These are phyloP conservation scores for Aquanectria penicillioides DNA, from an alignment of 2,329 filamentous ascomycete genomes.

Conservation along the genomic window DNA sequence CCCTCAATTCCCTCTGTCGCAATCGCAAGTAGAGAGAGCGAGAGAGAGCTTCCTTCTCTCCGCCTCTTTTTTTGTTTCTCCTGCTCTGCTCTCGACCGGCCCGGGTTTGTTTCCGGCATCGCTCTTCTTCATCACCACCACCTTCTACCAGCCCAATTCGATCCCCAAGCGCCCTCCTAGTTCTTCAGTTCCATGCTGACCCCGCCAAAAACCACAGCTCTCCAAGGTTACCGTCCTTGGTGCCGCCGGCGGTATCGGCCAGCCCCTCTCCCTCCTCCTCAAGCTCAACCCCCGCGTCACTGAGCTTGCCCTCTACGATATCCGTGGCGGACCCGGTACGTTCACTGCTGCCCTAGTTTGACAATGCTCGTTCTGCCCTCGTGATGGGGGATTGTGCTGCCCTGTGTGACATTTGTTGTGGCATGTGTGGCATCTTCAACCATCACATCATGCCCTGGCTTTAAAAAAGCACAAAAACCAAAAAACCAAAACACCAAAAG, in stretches of 20 bases:
- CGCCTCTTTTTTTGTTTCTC: too few relatives aligned
- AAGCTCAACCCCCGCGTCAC: constrained; percentile 98
- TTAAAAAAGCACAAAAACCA: too few relatives aligned
- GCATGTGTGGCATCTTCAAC: too few relatives aligned
- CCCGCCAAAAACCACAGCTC: constrained; percentile 75
- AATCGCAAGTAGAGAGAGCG: constrained; percentile 8
- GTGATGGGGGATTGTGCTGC: not conserved
- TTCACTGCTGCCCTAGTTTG: constrained; percentile 35
- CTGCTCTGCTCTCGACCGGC: not conserved
- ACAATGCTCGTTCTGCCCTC: not conserved
- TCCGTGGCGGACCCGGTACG: constrained; percentile 91
- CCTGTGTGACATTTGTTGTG: constrained; percentile 3
- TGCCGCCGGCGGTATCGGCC: constrained; percentile 97
- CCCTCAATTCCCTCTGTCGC: constrained; percentile 10
- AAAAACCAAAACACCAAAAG: not conserved
- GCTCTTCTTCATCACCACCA: not conserved
- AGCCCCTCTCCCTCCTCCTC: constrained; percentile 95
- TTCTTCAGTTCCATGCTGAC: constrained; percentile 28
- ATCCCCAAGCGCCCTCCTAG: not conserved
- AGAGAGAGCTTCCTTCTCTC: constrained; percentile 1
- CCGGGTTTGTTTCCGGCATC: constrained; percentile 7
- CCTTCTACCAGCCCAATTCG: constrained; percentile 1
- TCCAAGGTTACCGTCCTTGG: constrained; percentile 98
- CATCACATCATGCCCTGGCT: too few relatives aligned
- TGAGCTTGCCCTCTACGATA: constrained; percentile 97